Evolutionary conservation across 768 basidiomycete genomes (phyloP).

Genomic region (Gautieria morchelliformis): DNA sequence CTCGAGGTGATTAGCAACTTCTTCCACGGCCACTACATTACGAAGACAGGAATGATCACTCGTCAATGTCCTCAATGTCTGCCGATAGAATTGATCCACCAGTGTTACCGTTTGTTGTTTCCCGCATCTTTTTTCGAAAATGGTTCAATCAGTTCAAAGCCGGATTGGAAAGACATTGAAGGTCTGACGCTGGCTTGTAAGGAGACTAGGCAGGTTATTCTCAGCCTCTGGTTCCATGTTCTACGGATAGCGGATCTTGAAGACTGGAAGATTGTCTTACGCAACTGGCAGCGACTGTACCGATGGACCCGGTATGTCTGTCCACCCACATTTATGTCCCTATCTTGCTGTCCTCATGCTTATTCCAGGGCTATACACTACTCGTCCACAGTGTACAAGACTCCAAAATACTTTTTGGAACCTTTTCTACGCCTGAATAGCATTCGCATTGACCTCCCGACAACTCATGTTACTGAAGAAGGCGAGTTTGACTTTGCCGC

Average conservation of each 20-base stretch:
- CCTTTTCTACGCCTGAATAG: neutral
- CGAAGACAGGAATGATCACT: neutral
- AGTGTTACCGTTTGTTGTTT: neutral
- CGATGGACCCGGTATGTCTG: neutral
- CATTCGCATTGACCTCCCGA: slow-evolving; percentile 4
- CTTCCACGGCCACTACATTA: too few species aligned
- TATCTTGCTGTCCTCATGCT: neutral
- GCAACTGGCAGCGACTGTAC: neutral
- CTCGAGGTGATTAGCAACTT: too few species aligned
- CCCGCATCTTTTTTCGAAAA: neutral
- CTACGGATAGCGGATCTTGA: neutral
- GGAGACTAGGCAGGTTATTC: neutral
- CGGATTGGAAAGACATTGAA: slow-evolving; percentile 1
- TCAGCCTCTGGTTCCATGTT: slow-evolving; percentile 4
- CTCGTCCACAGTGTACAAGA: neutral
- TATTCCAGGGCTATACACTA: neutral
- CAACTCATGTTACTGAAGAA: neutral
- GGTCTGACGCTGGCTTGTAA: neutral
- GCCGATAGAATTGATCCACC: neutral
- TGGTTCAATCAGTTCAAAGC: neutral
- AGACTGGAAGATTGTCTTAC: neutral
- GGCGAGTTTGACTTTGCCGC: slow-evolving; percentile 3
- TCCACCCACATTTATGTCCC: neutral
- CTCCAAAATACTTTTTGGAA: neutral
- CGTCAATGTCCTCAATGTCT: neutral